These are phyloP conservation scores for Schwanniomyces polymorphus DNA, from an alignment of 805 yeast genomes.

Conservation along the genomic window DNA sequence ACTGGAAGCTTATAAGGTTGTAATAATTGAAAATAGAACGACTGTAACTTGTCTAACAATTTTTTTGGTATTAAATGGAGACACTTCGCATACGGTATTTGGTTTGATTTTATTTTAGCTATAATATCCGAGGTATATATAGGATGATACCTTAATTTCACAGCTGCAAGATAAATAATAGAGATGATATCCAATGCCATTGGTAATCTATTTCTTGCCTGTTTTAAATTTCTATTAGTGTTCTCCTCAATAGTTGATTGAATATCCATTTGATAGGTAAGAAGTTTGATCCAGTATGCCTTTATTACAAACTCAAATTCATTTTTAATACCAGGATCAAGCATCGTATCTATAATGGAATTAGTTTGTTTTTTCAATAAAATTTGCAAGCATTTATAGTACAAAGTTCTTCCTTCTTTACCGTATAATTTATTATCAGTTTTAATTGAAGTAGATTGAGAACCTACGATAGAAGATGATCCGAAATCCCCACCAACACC, in stretches of 20 bases:
- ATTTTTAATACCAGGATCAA: slow-evolving; percentile 12
- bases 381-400: slow-evolving; percentile 48
- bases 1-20: slow-evolving; percentile 43
- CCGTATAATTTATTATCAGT: slow-evolving; percentile 42
- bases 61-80: slow-evolving; percentile 37
- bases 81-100: slow-evolving; percentile 51
- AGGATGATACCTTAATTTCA: slow-evolving; percentile 47
- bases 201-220: slow-evolving; percentile 13
- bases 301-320: slow-evolving; percentile 25
- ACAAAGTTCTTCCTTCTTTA: slow-evolving; percentile 42
- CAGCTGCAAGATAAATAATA: slow-evolving; percentile 52
- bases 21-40: slow-evolving; percentile 31
- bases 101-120: slow-evolving; percentile 38
- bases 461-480: slow-evolving; percentile 1
- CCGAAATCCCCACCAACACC: slow-evolving; percentile 31
- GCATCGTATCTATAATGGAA: slow-evolving; percentile 8
- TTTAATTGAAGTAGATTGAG: slow-evolving; percentile 20
- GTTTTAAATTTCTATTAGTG: slow-evolving; percentile 3
- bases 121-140: slow-evolving; percentile 51
- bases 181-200: slow-evolving; percentile 30
- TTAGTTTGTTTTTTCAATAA: slow-evolving; percentile 49
- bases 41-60: slow-evolving; percentile 38
- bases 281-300: slow-evolving; percentile 29
- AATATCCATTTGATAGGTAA: slow-evolving; percentile 11
- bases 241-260: background rate